These are phyloP conservation scores for Pythium aristosporum DNA, from an alignment of 352 stramenopile genomes.

Conservation along the genomic window DNA sequence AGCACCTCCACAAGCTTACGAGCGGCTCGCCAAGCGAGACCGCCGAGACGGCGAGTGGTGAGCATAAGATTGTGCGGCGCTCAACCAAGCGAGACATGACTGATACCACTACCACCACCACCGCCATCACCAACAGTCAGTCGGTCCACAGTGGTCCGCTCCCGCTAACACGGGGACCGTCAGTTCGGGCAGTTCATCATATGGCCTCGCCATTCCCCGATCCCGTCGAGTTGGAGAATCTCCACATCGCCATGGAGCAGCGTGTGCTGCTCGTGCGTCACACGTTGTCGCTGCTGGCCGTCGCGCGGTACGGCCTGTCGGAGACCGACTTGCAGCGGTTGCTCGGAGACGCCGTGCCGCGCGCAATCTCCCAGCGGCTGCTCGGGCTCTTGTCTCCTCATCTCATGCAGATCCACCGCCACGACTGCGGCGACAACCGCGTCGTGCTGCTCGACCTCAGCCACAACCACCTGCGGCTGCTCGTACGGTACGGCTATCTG, in stretches of 20 bases:
- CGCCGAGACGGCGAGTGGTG: neutral
- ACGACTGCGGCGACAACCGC: slow-evolving; percentile 42
- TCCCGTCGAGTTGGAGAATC: slow-evolving; percentile 45
- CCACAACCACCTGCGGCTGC: slow-evolving; percentile 71
- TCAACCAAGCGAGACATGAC: slow-evolving; percentile 26
- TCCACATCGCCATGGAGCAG: slow-evolving; percentile 60
- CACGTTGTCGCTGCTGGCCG: slow-evolving; percentile 65
- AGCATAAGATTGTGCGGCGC: slow-evolving; percentile 14
- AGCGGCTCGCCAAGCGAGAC: neutral
- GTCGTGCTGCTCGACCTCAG: slow-evolving; percentile 73
- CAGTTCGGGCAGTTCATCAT: slow-evolving; percentile 6
- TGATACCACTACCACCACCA: neutral
- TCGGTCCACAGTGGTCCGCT: neutral
- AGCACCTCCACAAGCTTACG: slow-evolving; percentile 27
- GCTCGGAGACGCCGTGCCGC: slow-evolving; percentile 51
- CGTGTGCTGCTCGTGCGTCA: slow-evolving; percentile 69
- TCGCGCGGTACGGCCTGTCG: slow-evolving; percentile 69
- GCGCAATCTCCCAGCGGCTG: slow-evolving; percentile 39
- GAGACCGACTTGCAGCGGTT: slow-evolving; percentile 59
- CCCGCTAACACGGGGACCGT: slow-evolving; percentile 16
- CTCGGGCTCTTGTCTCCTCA: slow-evolving; percentile 56
- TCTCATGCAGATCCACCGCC: slow-evolving; percentile 66
- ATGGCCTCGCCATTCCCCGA: slow-evolving; percentile 10
- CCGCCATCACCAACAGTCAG: neutral
- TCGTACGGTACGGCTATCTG: slow-evolving; percentile 74